Evolutionary conservation across 768 basidiomycete genomes (phyloP), one percentile per base, ranked within the genome.

Genomic region (Termitomyces sp.): DNA sequence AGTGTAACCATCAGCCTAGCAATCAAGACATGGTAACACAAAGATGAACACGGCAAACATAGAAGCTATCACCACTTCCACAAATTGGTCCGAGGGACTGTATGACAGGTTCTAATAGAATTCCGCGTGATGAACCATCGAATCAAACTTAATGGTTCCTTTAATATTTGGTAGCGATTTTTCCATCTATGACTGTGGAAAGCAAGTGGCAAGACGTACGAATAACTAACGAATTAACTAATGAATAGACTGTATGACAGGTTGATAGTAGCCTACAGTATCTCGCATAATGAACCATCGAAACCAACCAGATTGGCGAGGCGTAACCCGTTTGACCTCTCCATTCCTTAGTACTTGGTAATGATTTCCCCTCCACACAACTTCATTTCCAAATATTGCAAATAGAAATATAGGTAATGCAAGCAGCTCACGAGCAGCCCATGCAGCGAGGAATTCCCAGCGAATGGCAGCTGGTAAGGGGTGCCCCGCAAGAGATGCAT

Each of bases 361-460:
- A 59, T 68, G 78, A 64, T 72, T 77, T 0, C 95, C 96, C 65
- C 97, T 79, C 97, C 97, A 99, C 0, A 77, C 75, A 32, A 99
- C 91, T 55, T 84, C 82, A 66, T 84, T 77, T 28, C 95, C 93
- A 48, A 86, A 70, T 40, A 99, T 82, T 6, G 90, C 96, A 58
- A 87, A 74, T 7, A 87, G 47, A 82, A 86, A 99, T 55, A 98
- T 91, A 0, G 97, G 97, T 21, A 98, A 73, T 4, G 96, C 87
- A 56, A 95, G 68, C 40, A 86, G 12, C 71, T 99, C 97, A 54
- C 97, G 80, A 19, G 78, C 72, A 17, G 75, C 67, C 93, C 94
- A 99, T 7, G 93, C 90, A 30, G 74, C 64, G 42, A 93, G 61
- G 68, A 97, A 98, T 49, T 72, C 64, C 71, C 76, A 77, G 12